Conservation (phyloP, 176 grass and related monocot genomes). For the Triticum monococcum region DNA sequence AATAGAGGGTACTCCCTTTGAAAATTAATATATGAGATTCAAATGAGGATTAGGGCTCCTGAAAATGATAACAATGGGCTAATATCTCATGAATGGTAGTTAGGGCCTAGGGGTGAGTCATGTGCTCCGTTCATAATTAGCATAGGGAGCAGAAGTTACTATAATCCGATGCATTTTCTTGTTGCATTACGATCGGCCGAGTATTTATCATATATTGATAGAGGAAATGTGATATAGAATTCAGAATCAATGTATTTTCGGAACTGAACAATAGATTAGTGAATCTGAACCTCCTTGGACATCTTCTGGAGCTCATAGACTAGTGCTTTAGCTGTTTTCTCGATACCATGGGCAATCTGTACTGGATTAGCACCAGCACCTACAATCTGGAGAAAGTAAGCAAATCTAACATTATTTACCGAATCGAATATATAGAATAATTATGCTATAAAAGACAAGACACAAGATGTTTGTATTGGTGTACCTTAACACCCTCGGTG, state of each 20-base stretch:
- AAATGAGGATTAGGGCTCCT: neutral
- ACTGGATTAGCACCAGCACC: conserved; percentile 19
- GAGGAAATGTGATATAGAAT: neutral
- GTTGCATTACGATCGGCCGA: neutral
- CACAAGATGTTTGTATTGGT: neutral
- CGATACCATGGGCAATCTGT: neutral
- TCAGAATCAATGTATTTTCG: neutral
- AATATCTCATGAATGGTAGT: neutral
- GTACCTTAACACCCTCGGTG: neutral
- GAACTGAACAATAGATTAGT: neutral
- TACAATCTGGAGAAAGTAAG: neutral
- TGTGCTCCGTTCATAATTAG: neutral
- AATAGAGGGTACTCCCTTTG: neutral
- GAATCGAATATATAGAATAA: neutral
- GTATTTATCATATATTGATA: neutral
- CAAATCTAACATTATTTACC: neutral
- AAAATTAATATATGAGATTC: too few relatives aligned
- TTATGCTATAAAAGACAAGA: neutral
- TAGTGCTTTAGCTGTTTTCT: conserved; percentile 13
- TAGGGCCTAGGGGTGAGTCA: neutral
- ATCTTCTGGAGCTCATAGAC: neutral
- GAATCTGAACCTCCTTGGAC: neutral
- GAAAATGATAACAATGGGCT: neutral
- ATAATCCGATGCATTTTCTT: neutral
- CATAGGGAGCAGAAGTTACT: neutral